Conservation (phyloP, 257 asterid species). For the Solanum appendiculatum region DNA sequence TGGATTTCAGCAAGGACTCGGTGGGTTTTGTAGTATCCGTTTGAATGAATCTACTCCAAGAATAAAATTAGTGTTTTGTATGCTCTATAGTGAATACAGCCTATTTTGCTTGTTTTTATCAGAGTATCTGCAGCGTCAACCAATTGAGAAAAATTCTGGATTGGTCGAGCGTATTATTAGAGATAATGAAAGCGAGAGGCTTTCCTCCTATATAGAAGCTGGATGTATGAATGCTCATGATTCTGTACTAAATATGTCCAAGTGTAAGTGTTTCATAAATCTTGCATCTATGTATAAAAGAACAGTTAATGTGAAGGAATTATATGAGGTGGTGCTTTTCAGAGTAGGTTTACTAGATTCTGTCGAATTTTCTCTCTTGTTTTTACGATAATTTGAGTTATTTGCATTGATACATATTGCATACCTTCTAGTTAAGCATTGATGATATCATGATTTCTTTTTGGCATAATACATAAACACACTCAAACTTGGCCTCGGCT, state of each 20-base stretch:
- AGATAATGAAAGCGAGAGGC: conserved; percentile 49
- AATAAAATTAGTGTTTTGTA: background rate
- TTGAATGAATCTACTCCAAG: background rate
- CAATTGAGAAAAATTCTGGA: conserved; percentile 31
- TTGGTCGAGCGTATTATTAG: conserved; percentile 38
- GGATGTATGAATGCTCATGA: conserved; percentile 47
- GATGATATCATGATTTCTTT: background rate
- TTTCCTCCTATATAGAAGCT: conserved; percentile 50
- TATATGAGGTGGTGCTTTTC: background rate
- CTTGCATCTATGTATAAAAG: background rate
- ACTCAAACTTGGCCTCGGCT: background rate
- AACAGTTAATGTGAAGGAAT: background rate
- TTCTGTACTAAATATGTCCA: conserved; percentile 33
- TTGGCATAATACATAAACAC: too few species aligned
- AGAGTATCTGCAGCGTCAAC: conserved; percentile 45
- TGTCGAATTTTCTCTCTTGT: background rate
- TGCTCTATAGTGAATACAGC: background rate
- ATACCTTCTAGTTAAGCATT: background rate
- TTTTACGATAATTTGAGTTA: background rate
- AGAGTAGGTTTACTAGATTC: background rate
- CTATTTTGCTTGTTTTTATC: background rate
- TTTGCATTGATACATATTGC: background rate
- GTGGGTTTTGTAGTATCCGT: conserved; percentile 19
- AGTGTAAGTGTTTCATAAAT: conserved; percentile 43
- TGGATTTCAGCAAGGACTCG: conserved; percentile 67